phyloP scores from a whole-genome alignment of 345 rosid genomes.

The Raphanus sativus region DNA sequence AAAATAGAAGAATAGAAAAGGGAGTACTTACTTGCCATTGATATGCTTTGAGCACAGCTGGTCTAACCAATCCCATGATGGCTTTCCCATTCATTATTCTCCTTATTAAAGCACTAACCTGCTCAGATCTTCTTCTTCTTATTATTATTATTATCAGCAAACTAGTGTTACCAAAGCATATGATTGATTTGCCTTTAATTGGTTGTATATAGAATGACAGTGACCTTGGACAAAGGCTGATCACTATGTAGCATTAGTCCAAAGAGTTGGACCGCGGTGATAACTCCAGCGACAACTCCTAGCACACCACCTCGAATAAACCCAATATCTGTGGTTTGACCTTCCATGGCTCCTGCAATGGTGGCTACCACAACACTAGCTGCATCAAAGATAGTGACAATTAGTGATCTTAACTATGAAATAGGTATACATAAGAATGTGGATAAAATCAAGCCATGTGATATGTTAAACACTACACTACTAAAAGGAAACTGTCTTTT shows the following conservation, averaged over 20 bases:
- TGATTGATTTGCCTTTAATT: background rate
- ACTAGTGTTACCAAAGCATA: background rate
- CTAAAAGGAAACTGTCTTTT: background rate
- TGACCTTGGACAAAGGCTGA: constrained; percentile 72
- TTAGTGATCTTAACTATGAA: background rate
- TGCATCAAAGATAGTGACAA: constrained; percentile 24
- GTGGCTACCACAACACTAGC: constrained; percentile 71
- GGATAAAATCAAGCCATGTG: constrained; percentile 15
- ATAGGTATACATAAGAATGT: background rate
- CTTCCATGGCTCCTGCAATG: constrained; percentile 71
- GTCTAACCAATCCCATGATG: constrained; percentile 73
- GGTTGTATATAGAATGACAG: background rate
- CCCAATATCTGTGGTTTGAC: constrained; percentile 85
- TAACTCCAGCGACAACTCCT: constrained; percentile 71
- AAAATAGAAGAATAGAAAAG: background rate
- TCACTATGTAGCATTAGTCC: constrained; percentile 48
- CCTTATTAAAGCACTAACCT: constrained; percentile 54
- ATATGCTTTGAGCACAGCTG: constrained; percentile 77
- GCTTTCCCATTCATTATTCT: constrained; percentile 75
- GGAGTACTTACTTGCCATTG: constrained; percentile 78
- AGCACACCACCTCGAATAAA: constrained; percentile 61
- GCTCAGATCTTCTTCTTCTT: background rate
- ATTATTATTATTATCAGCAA: background rate
- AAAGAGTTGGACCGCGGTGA: constrained; percentile 63
- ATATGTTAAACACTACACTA: constrained; percentile 1